Conservation (phyloP, 73 alveolate genomes). For the Paramecium pentaurelia region DNA sequence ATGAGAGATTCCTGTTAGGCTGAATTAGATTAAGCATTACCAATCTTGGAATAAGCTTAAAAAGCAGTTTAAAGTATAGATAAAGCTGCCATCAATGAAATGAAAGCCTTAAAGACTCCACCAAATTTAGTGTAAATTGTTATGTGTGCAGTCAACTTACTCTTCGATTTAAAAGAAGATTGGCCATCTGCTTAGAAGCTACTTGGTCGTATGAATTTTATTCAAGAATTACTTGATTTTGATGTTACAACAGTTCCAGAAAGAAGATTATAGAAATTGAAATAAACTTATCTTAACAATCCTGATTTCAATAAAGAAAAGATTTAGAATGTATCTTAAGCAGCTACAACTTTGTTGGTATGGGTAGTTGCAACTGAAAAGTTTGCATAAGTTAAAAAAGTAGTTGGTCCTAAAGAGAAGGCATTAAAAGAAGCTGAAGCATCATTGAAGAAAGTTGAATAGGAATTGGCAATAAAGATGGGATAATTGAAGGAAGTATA, state of each 20-base stretch:
- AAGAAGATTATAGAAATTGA: conserved; percentile 69
- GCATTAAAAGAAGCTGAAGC: conserved; percentile 93
- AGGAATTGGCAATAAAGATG: conserved; percentile 81
- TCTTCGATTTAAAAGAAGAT: conserved; percentile 84
- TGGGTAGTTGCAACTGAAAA: conserved; percentile 94
- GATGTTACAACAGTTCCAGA: conserved; percentile 83
- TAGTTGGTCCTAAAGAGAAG: conserved; percentile 97
- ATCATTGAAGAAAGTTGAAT: conserved; percentile 75
- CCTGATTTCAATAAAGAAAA: conserved; percentile 78
- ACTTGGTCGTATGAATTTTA: conserved; percentile 82
- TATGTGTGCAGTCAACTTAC: conserved; percentile 92
- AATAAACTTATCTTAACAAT: conserved; percentile 67
- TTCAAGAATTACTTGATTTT: conserved; percentile 74
- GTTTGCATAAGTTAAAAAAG: conserved; percentile 83
- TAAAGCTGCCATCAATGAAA: conserved; percentile 96
- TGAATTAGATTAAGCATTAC: conserved; percentile 96
- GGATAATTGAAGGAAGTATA: conserved; percentile 87
- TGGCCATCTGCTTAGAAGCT: conserved; percentile 88
- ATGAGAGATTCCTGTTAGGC: conserved; percentile 94
- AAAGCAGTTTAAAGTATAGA: conserved; percentile 96
- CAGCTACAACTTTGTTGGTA: conserved; percentile 76
- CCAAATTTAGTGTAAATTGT: conserved; percentile 94
- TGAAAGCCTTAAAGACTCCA: conserved; percentile 97
- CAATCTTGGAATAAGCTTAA: conserved; percentile 96
- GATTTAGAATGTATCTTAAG: conserved; percentile 75